A percentile compares a stretch with the other conserved stretches of the same genome.
Evolutionary conservation across 2,329 filamentous ascomycete genomes (phyloP).

Genomic region (Nemania sp.): DNA sequence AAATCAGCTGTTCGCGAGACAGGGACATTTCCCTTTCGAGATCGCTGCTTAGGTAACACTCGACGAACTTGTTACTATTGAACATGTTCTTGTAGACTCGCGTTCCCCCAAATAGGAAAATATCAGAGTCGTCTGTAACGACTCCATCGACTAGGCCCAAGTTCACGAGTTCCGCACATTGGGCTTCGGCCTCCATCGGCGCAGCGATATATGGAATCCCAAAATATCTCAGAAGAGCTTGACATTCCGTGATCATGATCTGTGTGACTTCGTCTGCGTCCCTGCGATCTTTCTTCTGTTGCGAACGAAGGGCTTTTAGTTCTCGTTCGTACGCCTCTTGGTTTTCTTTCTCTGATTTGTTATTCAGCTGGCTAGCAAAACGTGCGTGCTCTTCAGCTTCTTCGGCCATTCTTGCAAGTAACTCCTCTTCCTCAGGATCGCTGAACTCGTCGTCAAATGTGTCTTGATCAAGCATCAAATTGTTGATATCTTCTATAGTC

Average conservation of each 20-base stretch:
- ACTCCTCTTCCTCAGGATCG: constrained; percentile 89
- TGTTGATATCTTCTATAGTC: constrained; percentile 33
- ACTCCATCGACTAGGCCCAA: constrained; percentile 94
- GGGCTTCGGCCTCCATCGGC: constrained; percentile 98
- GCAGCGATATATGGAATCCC: constrained; percentile 96
- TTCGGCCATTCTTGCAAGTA: constrained; percentile 81
- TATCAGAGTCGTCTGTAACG: constrained; percentile 96
- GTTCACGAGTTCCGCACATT: constrained; percentile 88
- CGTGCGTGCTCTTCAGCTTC: constrained; percentile 94
- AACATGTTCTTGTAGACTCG: constrained; percentile 99
- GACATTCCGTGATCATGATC: constrained; percentile 94
- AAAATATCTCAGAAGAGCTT: constrained; percentile 86
- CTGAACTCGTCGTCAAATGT: constrained; percentile 68
- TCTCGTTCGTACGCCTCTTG: constrained; percentile 84
- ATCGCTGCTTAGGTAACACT: constrained; percentile 86
- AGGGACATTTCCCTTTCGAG: constrained; percentile 89
- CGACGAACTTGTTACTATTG: constrained; percentile 96
- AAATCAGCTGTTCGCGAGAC: constrained; percentile 83
- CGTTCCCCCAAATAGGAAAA: constrained; percentile 94
- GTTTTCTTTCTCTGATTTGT: constrained; percentile 71
- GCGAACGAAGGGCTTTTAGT: constrained; percentile 81
- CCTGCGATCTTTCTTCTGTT: constrained; percentile 93
- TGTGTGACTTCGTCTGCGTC: constrained; percentile 97
- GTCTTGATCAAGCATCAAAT: constrained; percentile 61
- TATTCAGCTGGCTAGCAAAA: constrained; percentile 86